These are phyloP conservation scores for Parsonsia alboflavescens DNA, from an alignment of 257 asterid species.

Conservation along the genomic window DNA sequence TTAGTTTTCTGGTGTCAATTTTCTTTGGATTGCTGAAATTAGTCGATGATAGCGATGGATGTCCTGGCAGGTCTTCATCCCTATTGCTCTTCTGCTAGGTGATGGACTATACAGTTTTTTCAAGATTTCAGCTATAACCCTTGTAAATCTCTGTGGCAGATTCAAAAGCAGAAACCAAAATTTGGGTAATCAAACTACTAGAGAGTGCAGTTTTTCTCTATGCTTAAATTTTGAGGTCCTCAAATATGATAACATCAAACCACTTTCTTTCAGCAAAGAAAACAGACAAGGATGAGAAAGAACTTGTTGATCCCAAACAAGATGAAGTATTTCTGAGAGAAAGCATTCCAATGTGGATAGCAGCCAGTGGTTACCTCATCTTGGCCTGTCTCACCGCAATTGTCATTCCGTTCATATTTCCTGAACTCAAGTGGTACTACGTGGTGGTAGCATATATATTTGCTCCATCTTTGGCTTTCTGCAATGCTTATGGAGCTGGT, in stretches of 20 bases:
- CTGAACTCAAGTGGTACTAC: constrained; percentile 64
- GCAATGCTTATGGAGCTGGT: constrained; percentile 83
- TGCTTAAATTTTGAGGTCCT: too few species aligned
- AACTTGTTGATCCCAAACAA: constrained; percentile 17
- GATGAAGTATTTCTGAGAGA: constrained; percentile 47
- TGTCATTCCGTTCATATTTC: constrained; percentile 57
- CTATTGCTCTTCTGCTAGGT: constrained; percentile 79
- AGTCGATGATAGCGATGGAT: not conserved
- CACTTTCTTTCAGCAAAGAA: constrained; percentile 15
- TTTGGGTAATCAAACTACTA: constrained; percentile 29
- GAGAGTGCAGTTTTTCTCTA: too few species aligned
- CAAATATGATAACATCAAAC: too few species aligned
- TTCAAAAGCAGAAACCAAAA: constrained; percentile 30
- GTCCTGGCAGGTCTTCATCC: constrained; percentile 60
- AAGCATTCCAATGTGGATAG: constrained; percentile 56
- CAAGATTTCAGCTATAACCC: constrained; percentile 50
- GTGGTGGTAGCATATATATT: constrained; percentile 50
- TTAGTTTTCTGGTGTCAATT: too few species aligned
- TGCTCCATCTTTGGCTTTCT: constrained; percentile 67
- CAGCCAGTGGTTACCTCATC: constrained; percentile 39
- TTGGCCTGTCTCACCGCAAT: constrained; percentile 41
- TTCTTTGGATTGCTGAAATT: not conserved
- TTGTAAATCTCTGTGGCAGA: constrained; percentile 30
- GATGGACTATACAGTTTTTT: constrained; percentile 78
- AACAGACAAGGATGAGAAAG: constrained; percentile 16